Base-by-base conservation (phyloP, 139 green algal genomes). In the Micractinium sp. region DNA sequence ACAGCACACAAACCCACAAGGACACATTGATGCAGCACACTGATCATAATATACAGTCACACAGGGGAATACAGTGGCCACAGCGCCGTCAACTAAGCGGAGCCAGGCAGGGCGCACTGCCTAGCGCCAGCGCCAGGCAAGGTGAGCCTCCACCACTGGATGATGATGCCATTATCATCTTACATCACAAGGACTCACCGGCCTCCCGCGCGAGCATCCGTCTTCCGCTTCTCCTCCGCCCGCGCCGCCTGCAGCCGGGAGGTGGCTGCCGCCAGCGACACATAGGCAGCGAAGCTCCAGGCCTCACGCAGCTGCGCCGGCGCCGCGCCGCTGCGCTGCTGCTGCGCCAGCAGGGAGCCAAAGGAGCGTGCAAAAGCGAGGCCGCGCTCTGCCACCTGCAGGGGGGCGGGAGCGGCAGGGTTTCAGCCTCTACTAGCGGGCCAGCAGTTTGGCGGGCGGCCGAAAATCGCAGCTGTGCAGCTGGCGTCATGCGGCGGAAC, bases 321-420 rank as follows among this genome's bases (percentile, higher is more conserved):
- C 18, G 93, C 56, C 2, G 67, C 27, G 15, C 88, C 93, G 5
- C 63, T 33, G 15, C 77, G 79, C 89, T 93, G 85, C 38, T 86
- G 35, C 38, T 75, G 82, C 81, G 93, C 87, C 33, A 97, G 91
- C 75, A 93, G 73, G 35, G 69, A 69, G 1, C 88, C 76, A 33
- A 94, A 92, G 13, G 85, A 87, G 15, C 87, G 90, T 20, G 98
- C 92, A 90, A 98, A 97, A 31, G 90, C 78, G 79, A 97, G 89
- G 19, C 93, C 96, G 0, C 94, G 85, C 74, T 98, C 94, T 23
- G 93, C 95, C 85, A 98, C 93, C 87, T 98, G 93, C 66, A 92
- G 74, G 0, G 95, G 89, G 1, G 88, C 85, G 0, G 39, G 35
- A 33, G n/a, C n/a, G n/a, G n/a, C n/a, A n/a, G n/a, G n/a, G n/a